Evolutionary conservation across 192 early-diverging fungal species (phyloP), one percentile per base, ranked within the genome.

Genomic region (Globomyces pollinis-pini): DNA sequence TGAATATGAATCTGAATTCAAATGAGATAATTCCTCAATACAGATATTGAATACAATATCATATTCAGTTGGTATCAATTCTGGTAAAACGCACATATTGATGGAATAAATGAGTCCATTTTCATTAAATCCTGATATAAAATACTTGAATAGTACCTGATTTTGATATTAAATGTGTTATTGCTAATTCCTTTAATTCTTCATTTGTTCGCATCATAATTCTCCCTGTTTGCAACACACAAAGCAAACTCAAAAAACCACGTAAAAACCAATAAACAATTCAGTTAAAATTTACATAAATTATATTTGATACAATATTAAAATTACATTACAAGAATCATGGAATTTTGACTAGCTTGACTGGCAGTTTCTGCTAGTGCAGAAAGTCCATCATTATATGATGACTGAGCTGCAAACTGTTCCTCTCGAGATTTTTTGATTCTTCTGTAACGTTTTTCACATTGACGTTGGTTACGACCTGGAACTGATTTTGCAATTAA

Each of bases 391-490:
- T 20, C 23, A 23, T 20, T 47, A 47, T 20, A 47, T 28, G 44
- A 26, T 15, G 24, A 20, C 12, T 20, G 44, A 5, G 44, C 28
- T 11, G 44, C 44, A 26, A 47, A 26, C 23, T 47, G 44, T 21
- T 51, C 50, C 3, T 51, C 32, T 51, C 33, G 36, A 5, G 41
- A 44, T 23, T 57, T 26, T 29, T 57, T 57, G n/a, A 57, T 26
- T 5, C 55, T 15, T 26, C 55, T 26, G 38, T 31, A 57, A 23
- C 55, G 29, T 38, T 57, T 57, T 41, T 57, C 55, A 7, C 28
- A 28, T 24, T 57, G 55, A 41, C 55, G 9, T 18, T 26, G 28
- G 31, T 26, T 31, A 31, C 55, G 38, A n/a, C 55, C 55, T 21
- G 55, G 38, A 13, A 57, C 31, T 16, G 36, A 21, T 16, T 34